phyloP scores from a whole-genome alignment of 2,329 filamentous ascomycete species.

The Pseudogymnoascus sp. region DNA sequence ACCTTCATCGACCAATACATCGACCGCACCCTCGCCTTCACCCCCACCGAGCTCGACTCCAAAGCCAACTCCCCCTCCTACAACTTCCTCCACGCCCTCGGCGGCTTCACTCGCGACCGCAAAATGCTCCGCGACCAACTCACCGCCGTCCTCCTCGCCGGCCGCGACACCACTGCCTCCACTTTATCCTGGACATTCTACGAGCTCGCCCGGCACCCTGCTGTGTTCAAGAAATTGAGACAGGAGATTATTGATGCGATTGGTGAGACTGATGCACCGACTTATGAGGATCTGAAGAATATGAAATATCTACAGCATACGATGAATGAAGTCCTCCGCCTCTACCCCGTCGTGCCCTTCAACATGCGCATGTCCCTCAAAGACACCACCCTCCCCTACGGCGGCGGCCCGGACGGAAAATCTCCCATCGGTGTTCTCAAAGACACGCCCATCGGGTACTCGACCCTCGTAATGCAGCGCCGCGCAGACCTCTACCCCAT shows the following conservation, averaged over 20 bases:
- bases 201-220: constrained; percentile 65
- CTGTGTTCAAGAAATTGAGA: constrained; percentile 58
- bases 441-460: constrained; percentile 58
- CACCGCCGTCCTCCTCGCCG: constrained; percentile 72
- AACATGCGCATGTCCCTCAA: constrained; percentile 64
- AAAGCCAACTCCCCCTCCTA: constrained; percentile 68
- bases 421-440: constrained; percentile 58
- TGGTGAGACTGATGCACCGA: constrained; percentile 53
- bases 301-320: constrained; percentile 73
- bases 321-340: constrained; percentile 67
- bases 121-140: constrained; percentile 76
- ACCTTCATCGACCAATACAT: constrained; percentile 71
- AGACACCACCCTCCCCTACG: constrained; percentile 67
- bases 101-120: constrained; percentile 64
- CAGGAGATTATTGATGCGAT: constrained; percentile 61
- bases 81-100: constrained; percentile 81
- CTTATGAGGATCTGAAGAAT: constrained; percentile 72
- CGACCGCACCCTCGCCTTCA: constrained; percentile 60
- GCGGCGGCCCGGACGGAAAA: constrained; percentile 54
- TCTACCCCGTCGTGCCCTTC: constrained; percentile 72
- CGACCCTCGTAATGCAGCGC: constrained; percentile 64
- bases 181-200: constrained; percentile 77
- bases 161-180: constrained; percentile 76
- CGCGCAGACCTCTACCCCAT: constrained; percentile 52
- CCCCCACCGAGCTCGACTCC: constrained; percentile 60